A percentile compares a stretch with the other conserved stretches of the same genome.
Evolutionary conservation across 2,329 filamentous ascomycete species (phyloP).

Genomic region (Torrubiellomyces zombiae): DNA sequence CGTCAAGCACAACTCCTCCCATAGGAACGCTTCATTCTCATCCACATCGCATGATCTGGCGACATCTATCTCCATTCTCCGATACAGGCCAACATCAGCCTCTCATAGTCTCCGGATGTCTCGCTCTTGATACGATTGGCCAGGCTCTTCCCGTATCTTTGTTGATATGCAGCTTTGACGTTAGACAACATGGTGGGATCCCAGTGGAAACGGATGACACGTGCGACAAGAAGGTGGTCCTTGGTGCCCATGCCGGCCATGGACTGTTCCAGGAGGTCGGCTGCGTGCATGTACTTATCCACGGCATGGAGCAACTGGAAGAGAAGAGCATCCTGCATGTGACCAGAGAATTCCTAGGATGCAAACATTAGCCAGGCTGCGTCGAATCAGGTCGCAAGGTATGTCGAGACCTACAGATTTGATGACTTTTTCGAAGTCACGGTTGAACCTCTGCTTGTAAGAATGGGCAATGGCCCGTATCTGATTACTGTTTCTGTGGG

Average conservation of each 20-base stretch:
- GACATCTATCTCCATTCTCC: too few species aligned
- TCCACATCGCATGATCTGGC: too few species aligned
- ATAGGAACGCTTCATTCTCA: too few species aligned
- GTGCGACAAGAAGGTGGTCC: slow-evolving; percentile 58
- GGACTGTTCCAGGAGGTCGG: slow-evolving; percentile 61
- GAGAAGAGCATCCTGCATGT: slow-evolving; percentile 76
- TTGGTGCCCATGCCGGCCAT: slow-evolving; percentile 85
- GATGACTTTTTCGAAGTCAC: slow-evolving; percentile 55
- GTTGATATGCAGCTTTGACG: slow-evolving; percentile 62
- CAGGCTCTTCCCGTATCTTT: slow-evolving; percentile 52
- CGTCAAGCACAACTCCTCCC: too few species aligned
- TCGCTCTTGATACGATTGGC: slow-evolving; percentile 58
- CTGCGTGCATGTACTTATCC: slow-evolving; percentile 75
- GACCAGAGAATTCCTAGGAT: slow-evolving; percentile 70
- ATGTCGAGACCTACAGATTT: slow-evolving; percentile 34
- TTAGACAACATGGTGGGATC: slow-evolving; percentile 56
- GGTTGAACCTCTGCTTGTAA: slow-evolving; percentile 58
- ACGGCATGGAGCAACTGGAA: slow-evolving; percentile 61
- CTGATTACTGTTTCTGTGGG: slow-evolving; percentile 61
- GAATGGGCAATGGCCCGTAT: slow-evolving; percentile 63
- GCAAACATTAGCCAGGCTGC: background rate
- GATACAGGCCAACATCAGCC: slow-evolving; percentile 54
- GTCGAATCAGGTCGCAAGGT: background rate
- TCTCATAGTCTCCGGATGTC: slow-evolving; percentile 71
- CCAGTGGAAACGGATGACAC: slow-evolving; percentile 77